Evolutionary conservation across 805 yeast genomes (phyloP).

Genomic region (Sugiyamaella valdiviana): DNA sequence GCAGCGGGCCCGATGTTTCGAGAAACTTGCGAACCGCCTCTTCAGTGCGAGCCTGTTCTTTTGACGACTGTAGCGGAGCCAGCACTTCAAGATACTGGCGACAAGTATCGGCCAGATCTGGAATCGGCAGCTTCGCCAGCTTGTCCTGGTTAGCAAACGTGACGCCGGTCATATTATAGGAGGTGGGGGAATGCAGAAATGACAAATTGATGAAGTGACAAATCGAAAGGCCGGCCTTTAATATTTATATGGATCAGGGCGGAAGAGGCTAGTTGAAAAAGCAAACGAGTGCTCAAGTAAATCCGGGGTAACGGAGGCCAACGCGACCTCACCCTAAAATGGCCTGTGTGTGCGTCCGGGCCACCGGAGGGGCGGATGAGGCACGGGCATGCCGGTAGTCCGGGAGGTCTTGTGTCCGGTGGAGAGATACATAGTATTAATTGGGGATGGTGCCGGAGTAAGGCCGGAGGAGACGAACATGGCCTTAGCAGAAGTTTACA

Average conservation of each 20-base stretch:
- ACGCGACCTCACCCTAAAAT: not conserved
- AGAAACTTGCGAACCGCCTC: slow-evolving; percentile 54
- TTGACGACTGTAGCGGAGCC: slow-evolving; percentile 74
- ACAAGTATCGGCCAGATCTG: slow-evolving; percentile 64
- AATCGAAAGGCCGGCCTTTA: not conserved
- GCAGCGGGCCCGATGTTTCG: slow-evolving; percentile 47
- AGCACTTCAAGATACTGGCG: slow-evolving; percentile 57
- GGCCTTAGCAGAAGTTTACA: too few species aligned
- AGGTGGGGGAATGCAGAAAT: not conserved
- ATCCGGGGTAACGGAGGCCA: not conserved
- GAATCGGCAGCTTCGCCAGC: slow-evolving; percentile 70
- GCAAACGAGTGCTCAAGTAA: not conserved
- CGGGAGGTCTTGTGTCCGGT: too few species aligned
- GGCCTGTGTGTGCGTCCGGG: not conserved
- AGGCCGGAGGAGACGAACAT: too few species aligned
- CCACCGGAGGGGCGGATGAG: not conserved
- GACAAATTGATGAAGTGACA: not conserved
- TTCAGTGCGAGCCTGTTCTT: slow-evolving; percentile 57
- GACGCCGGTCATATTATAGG: slow-evolving; percentile 20
- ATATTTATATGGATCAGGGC: not conserved
- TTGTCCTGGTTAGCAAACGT: slow-evolving; percentile 58
- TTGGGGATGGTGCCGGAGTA: too few species aligned
- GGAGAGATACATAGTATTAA: too few species aligned
- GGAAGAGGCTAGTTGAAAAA: not conserved
- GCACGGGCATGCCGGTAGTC: too few species aligned